phyloP scores from a whole-genome alignment of 2,329 filamentous ascomycete genomes.

The Verticillium zaregamsianum region DNA sequence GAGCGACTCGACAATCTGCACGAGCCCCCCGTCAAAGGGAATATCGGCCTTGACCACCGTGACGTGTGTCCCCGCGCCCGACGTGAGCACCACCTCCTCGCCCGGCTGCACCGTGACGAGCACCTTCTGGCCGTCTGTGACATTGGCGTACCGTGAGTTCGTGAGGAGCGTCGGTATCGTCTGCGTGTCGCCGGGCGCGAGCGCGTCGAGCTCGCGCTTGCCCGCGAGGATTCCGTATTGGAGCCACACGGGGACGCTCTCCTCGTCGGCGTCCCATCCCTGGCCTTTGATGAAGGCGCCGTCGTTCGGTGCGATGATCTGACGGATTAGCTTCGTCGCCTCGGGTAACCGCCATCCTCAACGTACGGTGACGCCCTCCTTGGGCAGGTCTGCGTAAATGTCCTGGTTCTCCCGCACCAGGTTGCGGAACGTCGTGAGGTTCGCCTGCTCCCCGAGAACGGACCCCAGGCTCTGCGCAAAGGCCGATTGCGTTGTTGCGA shows the following conservation, averaged over 20 bases:
- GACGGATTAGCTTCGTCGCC: neutral
- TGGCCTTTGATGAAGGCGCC: conserved; percentile 42
- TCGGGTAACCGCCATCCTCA: neutral
- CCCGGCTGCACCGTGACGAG: conserved; percentile 38
- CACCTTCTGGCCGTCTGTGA: conserved; percentile 45
- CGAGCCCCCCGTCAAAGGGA: conserved; percentile 40
- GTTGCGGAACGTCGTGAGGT: conserved; percentile 38
- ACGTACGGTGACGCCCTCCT: conserved; percentile 39
- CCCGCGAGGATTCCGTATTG: conserved; percentile 58
- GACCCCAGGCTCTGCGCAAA: conserved; percentile 18
- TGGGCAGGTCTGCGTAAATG: conserved; percentile 38
- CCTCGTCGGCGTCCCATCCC: conserved; percentile 35
- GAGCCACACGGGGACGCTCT: conserved; percentile 44
- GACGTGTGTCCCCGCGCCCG: conserved; percentile 35
- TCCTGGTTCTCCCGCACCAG: conserved; percentile 43
- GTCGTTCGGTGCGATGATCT: conserved; percentile 55
- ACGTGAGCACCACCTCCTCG: conserved; percentile 18
- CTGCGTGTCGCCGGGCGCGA: conserved; percentile 30
- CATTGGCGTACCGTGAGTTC: conserved; percentile 38
- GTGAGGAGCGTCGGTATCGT: conserved; percentile 42
- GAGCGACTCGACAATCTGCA: conserved; percentile 49
- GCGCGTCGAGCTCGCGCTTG: conserved; percentile 34
- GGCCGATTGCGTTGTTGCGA: conserved; percentile 8
- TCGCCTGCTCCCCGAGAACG: conserved; percentile 32
- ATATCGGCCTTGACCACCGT: conserved; percentile 39